Base-by-base conservation (phyloP, 148 eudicot genomes). In the Beta vulgaris region DNA sequence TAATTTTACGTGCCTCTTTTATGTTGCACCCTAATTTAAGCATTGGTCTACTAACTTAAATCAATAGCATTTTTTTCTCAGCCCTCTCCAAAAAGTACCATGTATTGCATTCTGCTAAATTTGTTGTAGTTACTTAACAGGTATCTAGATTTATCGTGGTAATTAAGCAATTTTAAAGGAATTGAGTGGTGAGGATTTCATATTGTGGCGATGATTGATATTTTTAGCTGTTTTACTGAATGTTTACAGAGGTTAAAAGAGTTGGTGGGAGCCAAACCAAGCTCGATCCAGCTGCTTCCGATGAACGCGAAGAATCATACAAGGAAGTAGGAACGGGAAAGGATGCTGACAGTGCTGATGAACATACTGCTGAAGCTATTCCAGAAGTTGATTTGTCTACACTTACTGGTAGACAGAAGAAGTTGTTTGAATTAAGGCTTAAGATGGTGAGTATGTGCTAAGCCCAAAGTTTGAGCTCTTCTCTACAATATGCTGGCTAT, bases 381-480 rank as follows among this genome's bases (percentile, higher is more conserved):
- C 54, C 32, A 14, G 83, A 77, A 73, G 85, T 35, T 23, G 91
- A 88, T 60, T 57, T 82, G 34, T 42, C 91, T 29, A 83, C 85
- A 9, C 91, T 95, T 42, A 88, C 96, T 1, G 99, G 98, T 70
- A 91, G 90, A 79, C 82, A 91, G 83, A 92, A 87, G 77, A 95
- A 78, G 76, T 74, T 92, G 77, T 95, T 92, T 63, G 97, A 95
- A 79, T 78, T 95, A 76, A 84, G 88, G 86, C 86, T 92, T 57
- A 95, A 92, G 72, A 87, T 91, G 99, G 99, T 92, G 73, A 76
- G 83, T 66, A 29, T 73, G 0, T 32, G 1, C 36, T 18, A 58
- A 6, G 29, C 32, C 73, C 18, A 11, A 35, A 46, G 51, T 71
- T 76, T 64, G 46, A 7, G 60, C 53, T 40, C 34, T 8, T 65